Evolutionary conservation across 257 asterid species (phyloP).

Genomic region (Capsicum chinense): DNA sequence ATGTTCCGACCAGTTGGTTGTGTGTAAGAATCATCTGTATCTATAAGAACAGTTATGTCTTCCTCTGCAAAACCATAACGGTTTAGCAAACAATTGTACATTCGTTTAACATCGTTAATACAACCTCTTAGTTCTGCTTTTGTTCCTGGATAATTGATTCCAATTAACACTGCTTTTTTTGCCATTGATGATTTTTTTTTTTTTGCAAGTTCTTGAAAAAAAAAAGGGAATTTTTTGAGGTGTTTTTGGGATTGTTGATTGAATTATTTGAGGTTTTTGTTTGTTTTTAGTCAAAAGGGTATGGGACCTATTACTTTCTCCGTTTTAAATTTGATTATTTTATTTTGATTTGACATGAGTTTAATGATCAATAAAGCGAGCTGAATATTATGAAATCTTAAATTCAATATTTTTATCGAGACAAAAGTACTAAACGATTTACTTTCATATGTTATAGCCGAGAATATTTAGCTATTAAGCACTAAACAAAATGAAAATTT

Average conservation of each 20-base stretch:
- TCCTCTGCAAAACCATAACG: constrained; percentile 87
- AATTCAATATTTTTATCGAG: no score
- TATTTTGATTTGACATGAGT: no score
- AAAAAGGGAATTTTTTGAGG: neutral
- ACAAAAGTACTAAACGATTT: no score
- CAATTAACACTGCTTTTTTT: constrained; percentile 84
- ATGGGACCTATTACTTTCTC: no score
- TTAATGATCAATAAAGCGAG: no score
- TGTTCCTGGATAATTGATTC: constrained; percentile 87
- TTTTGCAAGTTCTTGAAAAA: neutral
- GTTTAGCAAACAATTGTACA: constrained; percentile 65
- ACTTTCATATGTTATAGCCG: no score
- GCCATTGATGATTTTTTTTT: constrained; percentile 46
- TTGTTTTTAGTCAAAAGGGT: no score
- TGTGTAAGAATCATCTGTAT: constrained; percentile 68
- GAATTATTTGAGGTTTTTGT: neutral
- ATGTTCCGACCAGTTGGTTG: constrained; percentile 92
- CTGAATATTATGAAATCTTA: no score
- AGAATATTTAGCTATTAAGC: no score
- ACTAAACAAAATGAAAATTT: no score
- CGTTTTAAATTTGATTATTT: no score
- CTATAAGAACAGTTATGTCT: constrained; percentile 73
- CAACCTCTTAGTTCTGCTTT: constrained; percentile 92
- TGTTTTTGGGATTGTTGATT: neutral
- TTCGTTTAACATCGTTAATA: constrained; percentile 87